Percentiles rank a stretch among this genome's conserved stretches.
Evolutionary conservation across 495 filamentous ascomycete genomes (phyloP).

Genomic region (Lophium mytilinum): DNA sequence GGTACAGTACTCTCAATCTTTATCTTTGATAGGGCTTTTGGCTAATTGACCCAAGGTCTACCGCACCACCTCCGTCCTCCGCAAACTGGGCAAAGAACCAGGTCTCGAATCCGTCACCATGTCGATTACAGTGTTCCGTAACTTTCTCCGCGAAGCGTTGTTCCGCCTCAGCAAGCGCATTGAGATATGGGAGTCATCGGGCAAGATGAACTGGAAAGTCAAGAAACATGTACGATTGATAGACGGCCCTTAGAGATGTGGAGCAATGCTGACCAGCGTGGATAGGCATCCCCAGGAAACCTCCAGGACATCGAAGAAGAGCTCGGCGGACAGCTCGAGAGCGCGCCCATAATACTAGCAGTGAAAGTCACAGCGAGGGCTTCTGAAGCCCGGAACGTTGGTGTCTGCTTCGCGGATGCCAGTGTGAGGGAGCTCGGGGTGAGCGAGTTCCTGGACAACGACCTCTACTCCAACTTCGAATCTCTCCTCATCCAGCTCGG

Average conservation of each 20-base stretch:
- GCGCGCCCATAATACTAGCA: constrained; percentile 85
- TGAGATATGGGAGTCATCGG: constrained; percentile 75
- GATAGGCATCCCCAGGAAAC: constrained; percentile 78
- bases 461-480: constrained; percentile 97
- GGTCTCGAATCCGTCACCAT: constrained; percentile 89
- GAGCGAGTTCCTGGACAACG: constrained; percentile 96
- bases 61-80: constrained; percentile 92
- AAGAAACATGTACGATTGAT: constrained; percentile 80
- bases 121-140: constrained; percentile 86
- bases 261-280: constrained; percentile 36
- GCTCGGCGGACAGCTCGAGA: constrained; percentile 76
- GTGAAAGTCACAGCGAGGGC: constrained; percentile 88
- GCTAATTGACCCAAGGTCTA: constrained; percentile 54
- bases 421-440: constrained; percentile 93
- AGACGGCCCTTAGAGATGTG: constrained; percentile 86
- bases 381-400: constrained; percentile 74
- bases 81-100: constrained; percentile 75
- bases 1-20: constrained; percentile 33
- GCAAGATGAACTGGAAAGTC: constrained; percentile 82
- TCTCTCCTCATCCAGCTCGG: constrained; percentile 92
- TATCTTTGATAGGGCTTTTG: neutral
- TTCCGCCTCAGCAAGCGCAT: constrained; percentile 83
- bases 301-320: constrained; percentile 97
- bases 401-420: constrained; percentile 97
- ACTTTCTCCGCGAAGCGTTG: constrained; percentile 89